Evolutionary conservation across 2,329 filamentous ascomycete species (phyloP).

Genomic region (Cladorrhinum sp.): DNA sequence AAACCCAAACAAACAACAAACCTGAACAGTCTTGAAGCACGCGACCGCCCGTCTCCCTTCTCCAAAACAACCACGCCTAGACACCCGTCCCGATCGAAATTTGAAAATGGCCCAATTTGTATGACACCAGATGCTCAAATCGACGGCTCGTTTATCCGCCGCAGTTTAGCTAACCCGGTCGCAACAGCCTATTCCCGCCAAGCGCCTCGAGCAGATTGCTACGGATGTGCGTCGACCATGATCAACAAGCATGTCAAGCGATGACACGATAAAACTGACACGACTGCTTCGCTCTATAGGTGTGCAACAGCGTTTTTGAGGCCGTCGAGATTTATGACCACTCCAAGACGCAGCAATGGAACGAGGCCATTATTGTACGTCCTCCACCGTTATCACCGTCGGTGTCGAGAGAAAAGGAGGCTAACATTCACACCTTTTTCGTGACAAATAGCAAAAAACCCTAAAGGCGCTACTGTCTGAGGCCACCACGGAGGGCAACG

Average conservation of each 20-base stretch:
- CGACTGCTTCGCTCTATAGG: conserved; percentile 48
- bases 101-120: conserved; percentile 27
- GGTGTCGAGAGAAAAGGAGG: not conserved
- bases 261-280: not conserved
- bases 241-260: not conserved
- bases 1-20: conserved; percentile 9
- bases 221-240: conserved; percentile 62
- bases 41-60: not conserved
- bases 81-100: conserved; percentile 5
- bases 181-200: conserved; percentile 68
- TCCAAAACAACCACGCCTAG: not conserved
- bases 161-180: conserved; percentile 10
- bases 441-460: conserved; percentile 67
- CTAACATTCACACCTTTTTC: conserved; percentile 12
- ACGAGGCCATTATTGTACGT: conserved; percentile 85
- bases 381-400: not conserved
- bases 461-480: conserved; percentile 76
- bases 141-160: not conserved
- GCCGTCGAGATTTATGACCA: conserved; percentile 81
- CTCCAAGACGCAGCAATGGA: conserved; percentile 80
- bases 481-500: conserved; percentile 56
- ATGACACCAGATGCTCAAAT: not conserved
- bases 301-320: conserved; percentile 75
- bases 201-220: conserved; percentile 80
- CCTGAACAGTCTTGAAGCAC: not conserved